A percentile compares a stretch with the other conserved stretches of the same genome.
Conservation (phyloP, 2,329 filamentous ascomycete species). For the Trichoderma sp. region DNA sequence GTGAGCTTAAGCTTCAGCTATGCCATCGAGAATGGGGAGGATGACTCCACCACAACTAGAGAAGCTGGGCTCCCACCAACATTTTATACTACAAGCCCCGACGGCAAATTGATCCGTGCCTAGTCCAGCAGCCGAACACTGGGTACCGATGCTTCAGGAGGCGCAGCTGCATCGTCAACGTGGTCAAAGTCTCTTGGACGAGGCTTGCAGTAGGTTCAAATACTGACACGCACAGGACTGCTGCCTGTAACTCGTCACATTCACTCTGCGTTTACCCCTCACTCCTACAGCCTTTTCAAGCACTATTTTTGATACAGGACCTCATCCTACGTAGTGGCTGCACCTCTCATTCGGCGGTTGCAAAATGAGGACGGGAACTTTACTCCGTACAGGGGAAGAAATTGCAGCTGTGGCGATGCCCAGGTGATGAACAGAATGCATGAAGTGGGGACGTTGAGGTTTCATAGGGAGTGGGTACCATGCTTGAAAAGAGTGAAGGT, state of each 20-base stretch:
- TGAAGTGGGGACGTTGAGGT: constrained; percentile 33
- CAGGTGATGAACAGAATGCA: constrained; percentile 14
- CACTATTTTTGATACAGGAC: background rate
- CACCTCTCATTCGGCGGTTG: background rate
- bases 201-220: background rate
- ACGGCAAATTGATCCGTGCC: background rate
- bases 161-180: background rate
- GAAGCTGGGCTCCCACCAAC: background rate
- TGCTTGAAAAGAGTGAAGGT: constrained; percentile 3
- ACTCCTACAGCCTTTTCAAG: background rate
- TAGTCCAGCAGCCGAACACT: background rate
- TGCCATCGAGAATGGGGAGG: background rate
- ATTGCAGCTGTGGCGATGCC: constrained; percentile 20
- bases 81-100: background rate
- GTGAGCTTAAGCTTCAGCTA: constrained; percentile 9
- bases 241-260: background rate
- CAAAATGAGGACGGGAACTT: background rate
- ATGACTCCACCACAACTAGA: background rate
- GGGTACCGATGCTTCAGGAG: background rate
- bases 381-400: background rate
- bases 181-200: background rate
- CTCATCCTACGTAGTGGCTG: background rate
- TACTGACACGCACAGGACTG: background rate
- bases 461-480: constrained; percentile 22
- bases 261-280: background rate